These are phyloP conservation scores for Rhizophora apiculata DNA, from an alignment of 345 rosid species.

Conservation along the genomic window DNA sequence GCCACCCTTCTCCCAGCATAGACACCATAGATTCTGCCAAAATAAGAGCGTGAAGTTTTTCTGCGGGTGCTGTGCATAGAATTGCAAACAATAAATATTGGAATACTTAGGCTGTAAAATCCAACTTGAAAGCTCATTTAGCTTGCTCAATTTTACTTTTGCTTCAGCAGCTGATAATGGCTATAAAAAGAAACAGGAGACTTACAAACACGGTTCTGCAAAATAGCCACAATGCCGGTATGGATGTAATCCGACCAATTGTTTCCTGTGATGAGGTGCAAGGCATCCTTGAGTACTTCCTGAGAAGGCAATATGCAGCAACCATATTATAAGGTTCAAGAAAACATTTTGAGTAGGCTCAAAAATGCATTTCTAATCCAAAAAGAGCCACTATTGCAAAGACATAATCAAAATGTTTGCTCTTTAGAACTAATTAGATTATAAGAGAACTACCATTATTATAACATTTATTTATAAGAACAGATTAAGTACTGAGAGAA, in stretches of 20 bases:
- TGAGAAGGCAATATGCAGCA: constrained; percentile 24
- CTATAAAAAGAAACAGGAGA: background rate
- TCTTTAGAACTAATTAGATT: background rate
- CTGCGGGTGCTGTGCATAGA: constrained; percentile 63
- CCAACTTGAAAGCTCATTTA: no score
- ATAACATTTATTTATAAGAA: background rate
- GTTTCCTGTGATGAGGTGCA: constrained; percentile 41
- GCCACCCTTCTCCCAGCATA: constrained; percentile 69
- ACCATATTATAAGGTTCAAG: constrained; percentile 6
- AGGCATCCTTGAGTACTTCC: constrained; percentile 58
- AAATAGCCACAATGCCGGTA: constrained; percentile 65
- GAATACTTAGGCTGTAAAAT: background rate
- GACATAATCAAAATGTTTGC: background rate
- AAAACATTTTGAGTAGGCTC: background rate
- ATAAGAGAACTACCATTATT: background rate
- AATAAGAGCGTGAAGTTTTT: constrained; percentile 75
- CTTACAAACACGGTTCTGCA: constrained; percentile 89
- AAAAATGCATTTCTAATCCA: background rate
- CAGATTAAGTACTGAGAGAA: background rate
- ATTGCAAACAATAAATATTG: background rate
- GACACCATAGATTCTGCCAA: constrained; percentile 70
- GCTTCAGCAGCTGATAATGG: no score
- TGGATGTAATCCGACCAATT: constrained; percentile 63
- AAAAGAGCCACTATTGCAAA: background rate
- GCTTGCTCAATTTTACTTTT: no score